A percentile compares a stretch with the other conserved stretches of the same genome.
phyloP scores from a whole-genome alignment of 352 stramenopile genomes.

The Phytophthora rubi region DNA sequence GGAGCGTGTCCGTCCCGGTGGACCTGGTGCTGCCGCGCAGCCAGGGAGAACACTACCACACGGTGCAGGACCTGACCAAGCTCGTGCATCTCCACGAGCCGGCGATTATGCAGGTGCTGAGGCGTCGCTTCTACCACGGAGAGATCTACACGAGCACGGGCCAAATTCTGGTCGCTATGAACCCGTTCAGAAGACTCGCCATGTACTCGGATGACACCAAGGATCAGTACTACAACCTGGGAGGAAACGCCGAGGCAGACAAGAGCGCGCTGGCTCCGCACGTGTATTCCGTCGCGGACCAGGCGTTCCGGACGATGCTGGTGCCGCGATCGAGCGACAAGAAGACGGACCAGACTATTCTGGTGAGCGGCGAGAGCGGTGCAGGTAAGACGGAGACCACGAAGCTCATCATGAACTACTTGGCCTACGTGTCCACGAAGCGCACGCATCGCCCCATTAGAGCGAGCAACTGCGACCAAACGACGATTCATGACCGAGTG shows the following conservation, averaged over 20 bases:
- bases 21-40: constrained; percentile 66
- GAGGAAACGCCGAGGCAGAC: constrained; percentile 58
- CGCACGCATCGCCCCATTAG: constrained; percentile 33
- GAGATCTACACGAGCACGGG: constrained; percentile 91
- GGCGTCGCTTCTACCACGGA: constrained; percentile 81
- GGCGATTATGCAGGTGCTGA: constrained; percentile 90
- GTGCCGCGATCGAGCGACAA: constrained; percentile 40
- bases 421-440: constrained; percentile 85
- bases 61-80: constrained; percentile 89
- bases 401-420: constrained; percentile 98
- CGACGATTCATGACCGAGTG: constrained; percentile 86
- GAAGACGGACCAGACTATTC: constrained; percentile 92
- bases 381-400: constrained; percentile 97
- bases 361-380: constrained; percentile 96
- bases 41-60: constrained; percentile 64
- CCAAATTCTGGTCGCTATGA: constrained; percentile 86
- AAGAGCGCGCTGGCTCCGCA: constrained; percentile 74
- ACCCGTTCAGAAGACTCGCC: constrained; percentile 78
- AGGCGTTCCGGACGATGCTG: constrained; percentile 89
- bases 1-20: constrained; percentile 40
- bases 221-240: constrained; percentile 68
- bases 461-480: constrained; percentile 40
- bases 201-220: constrained; percentile 79
- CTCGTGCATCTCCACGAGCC: constrained; percentile 92
- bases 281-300: constrained; percentile 86